A percentile compares a stretch with the other conserved stretches of the same genome.
Evolutionary conservation across 495 filamentous ascomycete species (phyloP).

Genomic region (Hypoxylon perforatum): DNA sequence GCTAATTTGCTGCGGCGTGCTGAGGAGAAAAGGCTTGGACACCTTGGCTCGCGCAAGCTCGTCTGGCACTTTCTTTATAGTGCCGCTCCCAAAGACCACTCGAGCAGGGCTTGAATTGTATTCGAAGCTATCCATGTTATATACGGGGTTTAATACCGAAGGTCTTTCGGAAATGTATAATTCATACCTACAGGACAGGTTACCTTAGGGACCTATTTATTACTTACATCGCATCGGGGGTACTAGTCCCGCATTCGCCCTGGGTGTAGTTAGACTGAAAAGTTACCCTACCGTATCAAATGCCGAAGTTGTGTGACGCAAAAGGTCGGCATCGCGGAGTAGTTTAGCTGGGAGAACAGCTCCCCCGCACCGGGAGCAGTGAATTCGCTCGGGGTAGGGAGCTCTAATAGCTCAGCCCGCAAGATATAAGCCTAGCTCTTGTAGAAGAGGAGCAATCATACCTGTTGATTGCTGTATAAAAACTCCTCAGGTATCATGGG

Average conservation of each 20-base stretch:
- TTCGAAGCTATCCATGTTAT: conserved; percentile 69
- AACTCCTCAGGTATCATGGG: too few relatives aligned
- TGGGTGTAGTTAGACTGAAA: not conserved
- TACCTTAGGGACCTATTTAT: conserved; percentile 1
- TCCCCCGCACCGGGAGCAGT: conserved; percentile 36
- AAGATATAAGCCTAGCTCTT: too few relatives aligned
- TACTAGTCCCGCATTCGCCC: conserved; percentile 17
- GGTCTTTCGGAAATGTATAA: not conserved
- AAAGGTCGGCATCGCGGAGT: conserved; percentile 28
- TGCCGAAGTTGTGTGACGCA: conserved; percentile 33
- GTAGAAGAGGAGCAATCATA: too few relatives aligned
- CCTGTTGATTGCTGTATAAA: too few relatives aligned
- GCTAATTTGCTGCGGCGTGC: conserved; percentile 65
- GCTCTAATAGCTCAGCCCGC: too few relatives aligned
- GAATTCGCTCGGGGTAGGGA: not conserved
- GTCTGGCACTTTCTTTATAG: conserved; percentile 67
- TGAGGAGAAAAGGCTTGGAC: conserved; percentile 67
- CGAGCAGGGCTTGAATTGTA: conserved; percentile 69
- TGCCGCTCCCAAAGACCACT: conserved; percentile 72
- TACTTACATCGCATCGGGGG: conserved; percentile 3
- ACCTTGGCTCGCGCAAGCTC: conserved; percentile 67
- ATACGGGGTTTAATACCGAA: not conserved
- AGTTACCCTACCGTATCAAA: conserved; percentile 22
- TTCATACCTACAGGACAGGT: not conserved
- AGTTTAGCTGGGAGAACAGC: conserved; percentile 3